Conservation (phyloP, 805 yeast genomes). For the Starmerella apicola region DNA sequence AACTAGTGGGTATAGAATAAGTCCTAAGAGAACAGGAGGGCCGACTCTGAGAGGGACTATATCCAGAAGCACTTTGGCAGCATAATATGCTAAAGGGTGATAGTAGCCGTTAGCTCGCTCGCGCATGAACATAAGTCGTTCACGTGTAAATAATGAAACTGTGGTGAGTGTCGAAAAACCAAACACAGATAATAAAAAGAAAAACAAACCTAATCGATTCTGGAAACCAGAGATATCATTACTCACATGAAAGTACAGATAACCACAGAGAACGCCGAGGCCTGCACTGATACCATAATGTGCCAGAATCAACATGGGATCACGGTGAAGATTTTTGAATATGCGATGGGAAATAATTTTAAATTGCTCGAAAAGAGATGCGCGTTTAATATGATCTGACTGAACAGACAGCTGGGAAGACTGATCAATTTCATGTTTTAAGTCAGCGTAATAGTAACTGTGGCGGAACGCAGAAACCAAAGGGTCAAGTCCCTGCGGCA, state of each 20-base stretch:
- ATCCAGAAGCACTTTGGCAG: slow-evolving; percentile 79
- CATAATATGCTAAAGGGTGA: slow-evolving; percentile 71
- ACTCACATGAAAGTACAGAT: slow-evolving; percentile 65
- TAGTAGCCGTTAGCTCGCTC: slow-evolving; percentile 94
- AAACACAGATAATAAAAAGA: slow-evolving; percentile 78
- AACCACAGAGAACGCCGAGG: slow-evolving; percentile 77
- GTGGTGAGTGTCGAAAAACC: slow-evolving; percentile 93
- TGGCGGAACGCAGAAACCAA: slow-evolving; percentile 24
- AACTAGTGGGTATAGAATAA: slow-evolving; percentile 79
- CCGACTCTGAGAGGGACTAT: slow-evolving; percentile 80
- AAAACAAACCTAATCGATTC: slow-evolving; percentile 84
- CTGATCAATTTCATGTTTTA: slow-evolving; percentile 21
- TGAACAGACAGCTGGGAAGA: slow-evolving; percentile 13
- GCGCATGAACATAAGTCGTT: slow-evolving; percentile 76
- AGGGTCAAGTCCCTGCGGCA: slow-evolving; percentile 22
- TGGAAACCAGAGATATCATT: slow-evolving; percentile 95
- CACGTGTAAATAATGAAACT: slow-evolving; percentile 74
- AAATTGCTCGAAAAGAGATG: slow-evolving; percentile 53
- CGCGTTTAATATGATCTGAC: slow-evolving; percentile 29
- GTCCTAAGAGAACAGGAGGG: slow-evolving; percentile 76
- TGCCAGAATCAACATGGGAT: slow-evolving; percentile 75
- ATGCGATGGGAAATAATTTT: slow-evolving; percentile 71
- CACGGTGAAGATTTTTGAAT: slow-evolving; percentile 82
- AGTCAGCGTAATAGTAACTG: slow-evolving; percentile 20
- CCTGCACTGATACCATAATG: slow-evolving; percentile 68